Conservation (phyloP, 768 basidiomycete species). For the Suillus subluteus region DNA sequence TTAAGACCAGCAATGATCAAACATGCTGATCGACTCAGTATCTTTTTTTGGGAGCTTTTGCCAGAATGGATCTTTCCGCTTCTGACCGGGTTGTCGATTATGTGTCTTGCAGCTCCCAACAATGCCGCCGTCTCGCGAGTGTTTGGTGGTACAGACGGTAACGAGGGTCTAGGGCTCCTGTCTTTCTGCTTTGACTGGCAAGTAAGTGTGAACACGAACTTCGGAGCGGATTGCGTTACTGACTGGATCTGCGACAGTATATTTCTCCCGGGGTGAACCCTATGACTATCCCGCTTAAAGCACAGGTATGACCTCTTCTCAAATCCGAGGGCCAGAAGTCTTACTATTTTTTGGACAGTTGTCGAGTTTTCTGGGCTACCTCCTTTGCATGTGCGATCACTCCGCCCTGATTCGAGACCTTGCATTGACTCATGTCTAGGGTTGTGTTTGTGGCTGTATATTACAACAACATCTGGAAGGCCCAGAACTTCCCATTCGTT, state of each 20-base stretch:
- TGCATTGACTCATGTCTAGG: slow-evolving; percentile 13
- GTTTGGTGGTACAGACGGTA: slow-evolving; percentile 68
- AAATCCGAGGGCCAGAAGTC: background rate
- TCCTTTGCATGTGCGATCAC: slow-evolving; percentile 49
- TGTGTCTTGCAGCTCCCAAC: slow-evolving; percentile 60
- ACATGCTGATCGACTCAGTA: slow-evolving; percentile 27
- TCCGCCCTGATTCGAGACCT: background rate
- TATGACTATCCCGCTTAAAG: slow-evolving; percentile 52
- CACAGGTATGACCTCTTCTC: slow-evolving; percentile 31
- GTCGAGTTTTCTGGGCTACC: slow-evolving; percentile 49
- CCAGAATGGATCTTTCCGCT: slow-evolving; percentile 53
- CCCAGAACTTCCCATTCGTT: slow-evolving; percentile 57
- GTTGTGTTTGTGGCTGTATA: slow-evolving; percentile 30
- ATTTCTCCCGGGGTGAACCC: slow-evolving; percentile 42
- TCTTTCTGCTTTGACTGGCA: slow-evolving; percentile 65
- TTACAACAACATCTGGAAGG: slow-evolving; percentile 53
- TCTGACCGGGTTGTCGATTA: slow-evolving; percentile 62
- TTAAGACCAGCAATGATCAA: background rate
- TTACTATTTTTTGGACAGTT: slow-evolving; percentile 29
- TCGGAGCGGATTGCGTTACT: slow-evolving; percentile 12
- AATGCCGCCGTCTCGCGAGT: slow-evolving; percentile 59
- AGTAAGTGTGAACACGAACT: slow-evolving; percentile 22
- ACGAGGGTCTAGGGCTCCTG: slow-evolving; percentile 67
- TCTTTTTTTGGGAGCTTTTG: slow-evolving; percentile 32
- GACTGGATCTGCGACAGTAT: slow-evolving; percentile 20